Base-by-base conservation (phyloP, 352 stramenopile genomes). In the Plasmopara muralis region DNA sequence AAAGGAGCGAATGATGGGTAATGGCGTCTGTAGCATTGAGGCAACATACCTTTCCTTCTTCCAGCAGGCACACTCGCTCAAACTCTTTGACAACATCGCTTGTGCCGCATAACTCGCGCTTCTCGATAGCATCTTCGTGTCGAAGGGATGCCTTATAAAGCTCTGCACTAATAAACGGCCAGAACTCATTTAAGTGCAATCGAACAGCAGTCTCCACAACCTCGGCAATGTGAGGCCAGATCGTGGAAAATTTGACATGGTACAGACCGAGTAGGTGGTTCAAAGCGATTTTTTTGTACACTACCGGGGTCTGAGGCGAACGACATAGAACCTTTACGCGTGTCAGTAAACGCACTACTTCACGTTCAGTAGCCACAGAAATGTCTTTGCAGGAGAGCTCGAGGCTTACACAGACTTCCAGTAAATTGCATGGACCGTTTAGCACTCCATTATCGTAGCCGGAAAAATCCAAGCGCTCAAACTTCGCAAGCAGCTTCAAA, bases 221-320 rank as follows among this genome's bases (percentile, higher is more conserved):
- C 18, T 89, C 77, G 0, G 81, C 64, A 18, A 95, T 63, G 38
- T 95, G 85, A 9, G 79, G 51, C 85, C 85, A 95, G 55, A 95
- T 77, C 5, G 79, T 89, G 7, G 85, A 77, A 48, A 93, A 93
- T 56, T 95, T 95, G 50, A 95, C 81, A 52, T 95, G 83, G 61
- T 88, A 92, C 15, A 93, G 57, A 46, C 85, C 85, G 33, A 92
- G 68, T 25, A 93, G 58, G 15, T 90, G 81, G 41, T 85, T 77
- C 28, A 87, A 61, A 3, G 83, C 80, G 20, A 90, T 51, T 28
- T 77, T 68, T 66, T 93, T 92, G 73, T 92, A 90, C 9, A 92
- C 29, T 0, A 57, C 43, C n/a, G 85, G 85, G 0, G 78, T 89
- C 55, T 94, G 78, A 25, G 68, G 49, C 3, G 82, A 89, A 6